phyloP scores from a whole-genome alignment of 768 basidiomycete genomes.

The Goffeauzyma gilvescens region DNA sequence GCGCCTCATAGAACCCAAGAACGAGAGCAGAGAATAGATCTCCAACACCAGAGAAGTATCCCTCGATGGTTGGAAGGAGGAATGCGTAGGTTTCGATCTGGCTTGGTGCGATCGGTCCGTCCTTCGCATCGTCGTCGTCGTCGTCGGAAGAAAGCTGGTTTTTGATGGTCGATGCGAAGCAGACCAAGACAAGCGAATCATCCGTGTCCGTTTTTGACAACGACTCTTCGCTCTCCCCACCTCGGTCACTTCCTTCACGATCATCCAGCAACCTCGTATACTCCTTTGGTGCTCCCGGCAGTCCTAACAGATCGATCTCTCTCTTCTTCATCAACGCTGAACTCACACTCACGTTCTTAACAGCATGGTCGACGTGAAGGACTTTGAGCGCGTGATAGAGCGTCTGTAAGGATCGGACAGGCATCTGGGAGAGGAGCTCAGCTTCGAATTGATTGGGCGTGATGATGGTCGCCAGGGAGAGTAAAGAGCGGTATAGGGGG shows the following conservation, averaged over 20 bases:
- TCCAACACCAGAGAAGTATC: constrained; percentile 91
- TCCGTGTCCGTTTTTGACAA: no score
- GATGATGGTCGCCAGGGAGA: constrained; percentile 60
- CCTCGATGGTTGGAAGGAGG: constrained; percentile 57
- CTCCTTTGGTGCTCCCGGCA: constrained; percentile 16
- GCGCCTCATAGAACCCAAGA: constrained; percentile 55
- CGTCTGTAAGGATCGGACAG: constrained; percentile 48
- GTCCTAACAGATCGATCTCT: no score
- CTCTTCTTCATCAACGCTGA: no score
- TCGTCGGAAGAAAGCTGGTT: no score
- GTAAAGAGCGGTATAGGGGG: constrained; percentile 60
- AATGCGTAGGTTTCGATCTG: constrained; percentile 38
- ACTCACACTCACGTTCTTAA: no score
- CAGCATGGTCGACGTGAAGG: no score
- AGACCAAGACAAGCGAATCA: constrained; percentile 45
- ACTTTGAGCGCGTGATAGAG: constrained; percentile 49
- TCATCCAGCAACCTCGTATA: constrained; percentile 14
- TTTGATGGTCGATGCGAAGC: constrained; percentile 51
- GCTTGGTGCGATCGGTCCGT: constrained; percentile 35
- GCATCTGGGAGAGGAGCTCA: constrained; percentile 62
- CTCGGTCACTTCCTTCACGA: constrained; percentile 6
- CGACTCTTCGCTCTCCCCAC: no score
- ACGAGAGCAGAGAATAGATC: constrained; percentile 90
- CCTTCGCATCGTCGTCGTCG: constrained; percentile 7
- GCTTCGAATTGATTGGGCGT: constrained; percentile 98